These are phyloP conservation scores for Orbilia javanica DNA, from an alignment of 2,329 filamentous ascomycete genomes.

Conservation along the genomic window DNA sequence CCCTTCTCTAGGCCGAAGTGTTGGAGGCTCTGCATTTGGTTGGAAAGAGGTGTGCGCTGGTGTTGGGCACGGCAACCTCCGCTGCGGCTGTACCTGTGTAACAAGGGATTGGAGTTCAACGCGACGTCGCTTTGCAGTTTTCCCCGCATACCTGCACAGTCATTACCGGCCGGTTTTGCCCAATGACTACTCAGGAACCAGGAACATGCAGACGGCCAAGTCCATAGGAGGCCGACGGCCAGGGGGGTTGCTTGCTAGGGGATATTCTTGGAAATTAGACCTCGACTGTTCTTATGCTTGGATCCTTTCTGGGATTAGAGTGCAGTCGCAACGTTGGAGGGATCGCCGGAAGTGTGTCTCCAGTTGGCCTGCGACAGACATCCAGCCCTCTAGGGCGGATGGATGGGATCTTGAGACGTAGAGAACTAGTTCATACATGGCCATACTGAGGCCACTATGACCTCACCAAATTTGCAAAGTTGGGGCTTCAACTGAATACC, in stretches of 20 bases:
- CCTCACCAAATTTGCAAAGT: too few relatives aligned
- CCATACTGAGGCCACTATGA: too few relatives aligned
- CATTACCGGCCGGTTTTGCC: not conserved
- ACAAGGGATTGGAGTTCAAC: not conserved
- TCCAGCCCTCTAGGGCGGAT: not conserved
- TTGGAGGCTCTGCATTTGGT: conserved; percentile 9
- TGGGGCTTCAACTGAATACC: too few relatives aligned
- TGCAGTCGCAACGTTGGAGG: too few relatives aligned
- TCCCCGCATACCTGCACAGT: not conserved
- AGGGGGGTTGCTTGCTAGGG: not conserved
- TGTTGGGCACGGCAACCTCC: conserved; percentile 16
- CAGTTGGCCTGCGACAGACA: not conserved
- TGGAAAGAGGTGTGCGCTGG: not conserved
- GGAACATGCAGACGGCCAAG: conserved; percentile 13
- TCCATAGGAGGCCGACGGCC: not conserved
- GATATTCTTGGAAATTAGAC: conserved; percentile 8
- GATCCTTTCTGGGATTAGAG: not conserved
- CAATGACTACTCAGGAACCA: conserved; percentile 18
- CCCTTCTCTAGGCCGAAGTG: not conserved
- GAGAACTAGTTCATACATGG: too few relatives aligned
- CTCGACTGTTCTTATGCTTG: not conserved
- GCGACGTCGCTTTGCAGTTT: conserved; percentile 17
- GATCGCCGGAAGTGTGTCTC: not conserved
- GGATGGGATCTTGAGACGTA: too few relatives aligned
- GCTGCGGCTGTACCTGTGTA: conserved; percentile 21